phyloP scores from a whole-genome alignment of 1,139 yeast genomes.

The Candida glucosophila region DNA sequence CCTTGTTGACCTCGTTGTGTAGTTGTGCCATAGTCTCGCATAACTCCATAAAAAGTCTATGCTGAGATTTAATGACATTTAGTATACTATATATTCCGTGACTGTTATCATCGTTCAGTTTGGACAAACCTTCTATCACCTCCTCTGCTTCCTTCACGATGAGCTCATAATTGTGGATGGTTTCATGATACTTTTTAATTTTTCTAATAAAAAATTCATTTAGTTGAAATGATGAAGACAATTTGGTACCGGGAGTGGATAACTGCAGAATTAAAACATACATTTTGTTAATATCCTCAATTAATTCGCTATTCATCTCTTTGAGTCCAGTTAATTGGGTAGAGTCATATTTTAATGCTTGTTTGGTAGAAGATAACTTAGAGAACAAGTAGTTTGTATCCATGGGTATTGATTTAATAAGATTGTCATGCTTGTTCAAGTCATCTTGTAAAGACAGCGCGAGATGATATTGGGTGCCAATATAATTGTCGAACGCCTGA shows the following conservation, averaged over 20 bases:
- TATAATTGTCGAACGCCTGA: conserved; percentile 75
- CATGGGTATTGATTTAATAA: conserved; percentile 73
- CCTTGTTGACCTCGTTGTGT: conserved; percentile 52
- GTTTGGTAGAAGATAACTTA: conserved; percentile 56
- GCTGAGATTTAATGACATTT: conserved; percentile 72
- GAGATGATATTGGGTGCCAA: conserved; percentile 73
- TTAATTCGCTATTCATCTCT: conserved; percentile 46
- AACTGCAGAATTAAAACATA: conserved; percentile 59
- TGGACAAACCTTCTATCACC: conserved; percentile 34
- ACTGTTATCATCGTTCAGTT: conserved; percentile 35
- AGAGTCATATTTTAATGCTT: conserved; percentile 47
- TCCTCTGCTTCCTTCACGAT: conserved; percentile 68
- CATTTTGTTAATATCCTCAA: conserved; percentile 61
- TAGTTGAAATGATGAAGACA: conserved; percentile 45
- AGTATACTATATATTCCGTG: conserved; percentile 51
- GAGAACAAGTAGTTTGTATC: conserved; percentile 69
- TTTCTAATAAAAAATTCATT: conserved; percentile 43
- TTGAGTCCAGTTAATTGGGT: conserved; percentile 28
- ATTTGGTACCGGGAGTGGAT: conserved; percentile 58
- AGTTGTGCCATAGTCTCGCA: conserved; percentile 86
- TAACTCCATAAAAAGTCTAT: conserved; percentile 78
- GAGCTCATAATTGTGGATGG: conserved; percentile 63
- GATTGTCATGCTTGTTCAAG: conserved; percentile 53
- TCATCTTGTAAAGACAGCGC: conserved; percentile 71
- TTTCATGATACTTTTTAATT: conserved; percentile 58